Evolutionary conservation across 108 stramenopile species (phyloP), one percentile per base, ranked within the genome.

Genomic region (Nannochloropsis salina): DNA sequence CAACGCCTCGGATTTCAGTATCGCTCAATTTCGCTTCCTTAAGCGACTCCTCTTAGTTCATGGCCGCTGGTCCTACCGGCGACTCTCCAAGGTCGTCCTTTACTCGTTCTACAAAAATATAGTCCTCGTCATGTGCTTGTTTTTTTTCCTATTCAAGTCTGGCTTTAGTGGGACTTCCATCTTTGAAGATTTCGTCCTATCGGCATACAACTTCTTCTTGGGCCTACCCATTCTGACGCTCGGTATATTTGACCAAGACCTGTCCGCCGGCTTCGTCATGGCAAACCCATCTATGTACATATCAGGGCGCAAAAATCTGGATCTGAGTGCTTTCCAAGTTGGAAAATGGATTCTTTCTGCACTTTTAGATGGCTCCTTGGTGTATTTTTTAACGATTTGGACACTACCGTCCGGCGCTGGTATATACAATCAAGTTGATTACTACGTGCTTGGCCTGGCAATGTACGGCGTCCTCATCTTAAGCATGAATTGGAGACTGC

Each of bases 231-330:
- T 96, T 81, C 43, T 97, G 15, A 86, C 95, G 45, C 86, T 94
- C 61, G 98, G 95, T 11, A 81, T 96, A 22, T 96, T 97, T 83
- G 99, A 99, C 87, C 91, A 95, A 12, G 96, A 97, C 90, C 85
- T 98, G 10, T 90, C 93, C 18, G 93, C 94, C 45, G 93, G 93
- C n/a, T 95, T 94, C 86, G 94, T 87, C 42, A 40, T 89, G 45
- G 41, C 51, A 45, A 45, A 89, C 44, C 91, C 92, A 3, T 42
- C 22, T 43, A 44, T 91, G 43, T 91, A 91, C 87, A 45, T 43
- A 42, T 15, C 43, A 15, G 89, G 89, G 44, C 84, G 45, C 22
- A 22, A 51, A 2, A 80, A 87, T 61, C 20, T 45, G 44, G 43
- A 85, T 81, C 85, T 90, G 43, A 87, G 47, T 31, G 18, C 82